Percentiles rank a stretch among this genome's conserved stretches.
phyloP scores from a whole-genome alignment of 306 rosid genomes.

The Canavalia ensiformis region DNA sequence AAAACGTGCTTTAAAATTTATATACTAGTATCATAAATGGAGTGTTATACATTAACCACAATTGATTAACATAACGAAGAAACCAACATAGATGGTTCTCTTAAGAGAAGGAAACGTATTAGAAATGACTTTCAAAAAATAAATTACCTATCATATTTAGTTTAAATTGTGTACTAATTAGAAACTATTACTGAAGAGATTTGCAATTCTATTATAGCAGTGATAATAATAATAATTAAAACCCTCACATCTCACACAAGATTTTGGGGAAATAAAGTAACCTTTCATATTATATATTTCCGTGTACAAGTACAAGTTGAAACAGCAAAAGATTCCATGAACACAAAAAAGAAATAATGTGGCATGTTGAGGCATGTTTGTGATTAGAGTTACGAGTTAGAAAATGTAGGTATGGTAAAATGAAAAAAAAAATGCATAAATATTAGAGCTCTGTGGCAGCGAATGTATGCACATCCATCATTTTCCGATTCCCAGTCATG shows the following conservation, averaged over 20 bases:
- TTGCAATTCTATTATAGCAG: neutral
- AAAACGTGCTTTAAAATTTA: neutral
- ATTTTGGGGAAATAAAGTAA: neutral
- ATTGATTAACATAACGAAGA: neutral
- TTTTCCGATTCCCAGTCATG: conserved; percentile 52
- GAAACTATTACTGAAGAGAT: neutral
- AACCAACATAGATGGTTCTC: neutral
- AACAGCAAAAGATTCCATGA: conserved; percentile 10
- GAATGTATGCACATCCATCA: conserved; percentile 14
- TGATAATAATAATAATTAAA: neutral
- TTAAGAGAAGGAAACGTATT: neutral
- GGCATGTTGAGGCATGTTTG: conserved; percentile 3
- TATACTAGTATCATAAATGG: too few relatives aligned
- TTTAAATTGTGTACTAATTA: too few relatives aligned
- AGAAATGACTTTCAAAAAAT: neutral
- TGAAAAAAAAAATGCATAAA: too few relatives aligned
- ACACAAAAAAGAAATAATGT: conserved; percentile 8
- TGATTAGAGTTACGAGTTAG: neutral
- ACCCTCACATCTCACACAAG: neutral
- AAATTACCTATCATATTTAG: neutral
- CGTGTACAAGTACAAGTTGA: neutral
- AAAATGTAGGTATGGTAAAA: neutral
- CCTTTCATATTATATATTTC: neutral
- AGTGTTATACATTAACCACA: neutral
- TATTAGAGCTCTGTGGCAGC: too few relatives aligned